Base-by-base conservation (phyloP, 139 green algal genomes). In the Zygnema circumcarinatum region DNA sequence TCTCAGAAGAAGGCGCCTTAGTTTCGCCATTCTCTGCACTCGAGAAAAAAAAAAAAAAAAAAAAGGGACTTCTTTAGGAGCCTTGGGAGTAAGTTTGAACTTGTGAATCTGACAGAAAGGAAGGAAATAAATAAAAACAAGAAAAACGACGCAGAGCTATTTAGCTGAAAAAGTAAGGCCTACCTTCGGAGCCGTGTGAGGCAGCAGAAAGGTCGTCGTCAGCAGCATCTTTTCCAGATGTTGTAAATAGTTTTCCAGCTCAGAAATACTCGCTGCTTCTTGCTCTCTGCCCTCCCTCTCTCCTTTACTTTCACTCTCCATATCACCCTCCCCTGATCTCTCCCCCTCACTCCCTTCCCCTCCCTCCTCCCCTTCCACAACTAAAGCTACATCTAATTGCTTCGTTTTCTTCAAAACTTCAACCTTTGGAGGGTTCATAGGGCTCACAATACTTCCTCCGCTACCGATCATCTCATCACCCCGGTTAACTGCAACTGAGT, bases 1-100 rank as follows among this genome's bases (percentile, higher is more conserved):
- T 35, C 21, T 20, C 72, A 79, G 20, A 32, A 79, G 72, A 32
- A 79, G 72, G 33, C 22, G 72, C 16, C 72, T 32, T 32, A 79
- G 72, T 35, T 79, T 79, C 21, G 72, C 20, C 72, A 79, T 22
- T 79, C 22, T 79, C 72, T 72, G 72, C 54, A 72, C 54, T 33
- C 54, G 54, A 29, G 54, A 72, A 29, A 72, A 72, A 29, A 25
- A 25, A 72, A 29, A 72, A 29, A 72, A 72, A 72, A 72, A 29
- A 33, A n/a, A n/a, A n/a, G n/a, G n/a, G n/a, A n/a, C n/a, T n/a
- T n/a, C n/a, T n/a, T n/a, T n/a, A n/a, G n/a, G n/a, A n/a, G n/a
- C n/a, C n/a, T n/a, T n/a, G n/a, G n/a, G n/a, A n/a, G n/a, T n/a
- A n/a, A n/a, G n/a, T n/a, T n/a, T n/a, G n/a, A n/a, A n/a, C n/a